These are phyloP conservation scores for Coniferiporia weirii DNA, from an alignment of 1,284 basidiomycete species.

Conservation along the genomic window DNA sequence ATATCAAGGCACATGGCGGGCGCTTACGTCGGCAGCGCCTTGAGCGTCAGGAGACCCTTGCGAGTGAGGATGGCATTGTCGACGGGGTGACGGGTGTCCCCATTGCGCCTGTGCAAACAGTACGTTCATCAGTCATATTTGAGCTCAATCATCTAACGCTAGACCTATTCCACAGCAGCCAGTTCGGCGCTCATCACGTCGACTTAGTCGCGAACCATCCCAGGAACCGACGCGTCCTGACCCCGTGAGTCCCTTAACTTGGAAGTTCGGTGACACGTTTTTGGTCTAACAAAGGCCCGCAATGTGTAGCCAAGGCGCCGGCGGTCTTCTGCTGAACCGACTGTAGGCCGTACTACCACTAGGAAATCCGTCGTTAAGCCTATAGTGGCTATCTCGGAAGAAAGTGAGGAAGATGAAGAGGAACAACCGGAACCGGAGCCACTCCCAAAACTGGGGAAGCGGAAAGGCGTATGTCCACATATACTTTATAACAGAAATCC, in stretches of 20 bases:
- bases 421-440: constrained; percentile 24
- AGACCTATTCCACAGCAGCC: constrained; percentile 34
- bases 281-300: constrained; percentile 21
- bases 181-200: constrained; percentile 42
- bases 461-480: constrained; percentile 8
- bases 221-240: constrained; percentile 40
- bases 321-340: constrained; percentile 65
- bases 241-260: constrained; percentile 35
- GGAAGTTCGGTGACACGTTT: constrained; percentile 14
- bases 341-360: constrained; percentile 44
- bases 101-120: constrained; percentile 43
- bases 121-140: constrained; percentile 24
- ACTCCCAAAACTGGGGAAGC: constrained; percentile 7
- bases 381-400: constrained; percentile 51
- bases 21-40: constrained; percentile 64
- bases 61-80: constrained; percentile 75
- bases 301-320: constrained; percentile 48
- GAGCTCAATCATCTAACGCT: constrained; percentile 19
- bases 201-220: constrained; percentile 44
- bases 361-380: constrained; percentile 33
- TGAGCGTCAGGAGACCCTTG: constrained; percentile 59
- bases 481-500: not conserved
- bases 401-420: constrained; percentile 73
- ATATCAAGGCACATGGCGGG: constrained; percentile 59
- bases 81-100: constrained; percentile 72